A percentile compares a stretch with the other conserved stretches of the same genome.
These are phyloP conservation scores for Verticillium longisporum DNA, from an alignment of 2,329 filamentous ascomycete species.

Conservation along the genomic window DNA sequence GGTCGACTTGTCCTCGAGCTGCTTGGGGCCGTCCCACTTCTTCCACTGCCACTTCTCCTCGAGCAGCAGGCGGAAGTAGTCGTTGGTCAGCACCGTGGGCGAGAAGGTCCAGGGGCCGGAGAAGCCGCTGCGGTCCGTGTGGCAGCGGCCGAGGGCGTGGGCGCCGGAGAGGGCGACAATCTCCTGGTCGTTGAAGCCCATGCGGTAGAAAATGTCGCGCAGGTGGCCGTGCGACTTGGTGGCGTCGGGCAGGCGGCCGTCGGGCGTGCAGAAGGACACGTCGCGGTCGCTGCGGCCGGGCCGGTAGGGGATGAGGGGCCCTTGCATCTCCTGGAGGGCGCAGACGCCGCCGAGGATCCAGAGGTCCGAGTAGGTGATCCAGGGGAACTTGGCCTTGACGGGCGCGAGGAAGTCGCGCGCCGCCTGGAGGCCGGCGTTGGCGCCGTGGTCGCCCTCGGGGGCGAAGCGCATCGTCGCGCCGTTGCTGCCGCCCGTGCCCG, in stretches of 20 bases:
- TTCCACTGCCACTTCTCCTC: slow-evolving; percentile 89
- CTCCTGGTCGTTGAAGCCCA: slow-evolving; percentile 96
- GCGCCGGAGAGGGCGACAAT: slow-evolving; percentile 86
- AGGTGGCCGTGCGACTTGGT: slow-evolving; percentile 74
- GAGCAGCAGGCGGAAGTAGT: slow-evolving; percentile 83
- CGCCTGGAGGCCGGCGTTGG: slow-evolving; percentile 81
- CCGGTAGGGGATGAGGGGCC: slow-evolving; percentile 79
- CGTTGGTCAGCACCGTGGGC: slow-evolving; percentile 86
- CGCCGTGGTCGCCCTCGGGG: slow-evolving; percentile 83
- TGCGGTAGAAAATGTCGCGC: slow-evolving; percentile 87
- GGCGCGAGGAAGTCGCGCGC: slow-evolving; percentile 92
- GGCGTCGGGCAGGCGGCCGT: slow-evolving; percentile 80
- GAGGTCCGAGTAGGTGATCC: slow-evolving; percentile 94
- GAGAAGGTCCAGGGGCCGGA: slow-evolving; percentile 90
- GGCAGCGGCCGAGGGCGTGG: slow-evolving; percentile 84
- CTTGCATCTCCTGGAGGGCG: slow-evolving; percentile 93
- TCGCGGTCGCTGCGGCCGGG: slow-evolving; percentile 80
- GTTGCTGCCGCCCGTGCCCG: slow-evolving; percentile 86
- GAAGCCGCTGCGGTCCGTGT: slow-evolving; percentile 81
- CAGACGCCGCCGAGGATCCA: slow-evolving; percentile 86
- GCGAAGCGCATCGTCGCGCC: slow-evolving; percentile 95
- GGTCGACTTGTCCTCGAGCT: slow-evolving; percentile 82
- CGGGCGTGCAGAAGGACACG: slow-evolving; percentile 78
- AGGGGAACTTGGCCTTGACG: slow-evolving; percentile 84
- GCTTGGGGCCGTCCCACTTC: slow-evolving; percentile 84